Percentiles rank a stretch among this genome's conserved stretches.
phyloP scores from a whole-genome alignment of 768 basidiomycete species.

The Coprinopsis sp. region DNA sequence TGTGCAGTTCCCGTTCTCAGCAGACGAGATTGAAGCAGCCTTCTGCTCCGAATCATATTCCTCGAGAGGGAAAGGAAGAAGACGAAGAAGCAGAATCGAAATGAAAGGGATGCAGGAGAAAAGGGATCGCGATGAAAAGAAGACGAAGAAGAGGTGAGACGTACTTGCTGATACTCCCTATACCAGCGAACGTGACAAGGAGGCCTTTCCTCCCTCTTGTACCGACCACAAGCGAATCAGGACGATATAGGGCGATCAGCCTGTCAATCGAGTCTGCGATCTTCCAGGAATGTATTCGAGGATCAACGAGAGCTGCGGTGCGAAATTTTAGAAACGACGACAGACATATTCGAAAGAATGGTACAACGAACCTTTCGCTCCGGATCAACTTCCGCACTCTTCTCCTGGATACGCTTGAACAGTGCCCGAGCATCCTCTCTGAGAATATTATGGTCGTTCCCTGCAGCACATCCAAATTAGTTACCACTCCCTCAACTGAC shows the following conservation, averaged over 20 bases:
- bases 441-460: conserved; percentile 71
- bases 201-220: conserved; percentile 61
- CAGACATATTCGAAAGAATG: conserved; percentile 1
- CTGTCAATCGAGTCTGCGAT: conserved; percentile 88
- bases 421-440: conserved; percentile 85
- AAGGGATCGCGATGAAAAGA: no score
- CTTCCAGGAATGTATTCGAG: conserved; percentile 91
- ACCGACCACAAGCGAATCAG: conserved; percentile 91
- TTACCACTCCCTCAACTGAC: not conserved
- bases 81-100: no score
- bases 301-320: conserved; percentile 73
- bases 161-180: conserved; percentile 51
- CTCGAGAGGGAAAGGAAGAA: no score
- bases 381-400: conserved; percentile 71
- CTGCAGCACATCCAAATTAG: conserved; percentile 25
- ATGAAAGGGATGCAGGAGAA: no score
- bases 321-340: not conserved
- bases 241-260: conserved; percentile 86
- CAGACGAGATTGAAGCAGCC: no score
- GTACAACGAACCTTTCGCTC: conserved; percentile 56
- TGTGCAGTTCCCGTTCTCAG: no score
- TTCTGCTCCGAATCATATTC: no score
- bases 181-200: conserved; percentile 31
- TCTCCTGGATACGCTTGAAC: conserved; percentile 74
- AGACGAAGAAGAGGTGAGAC: no score